Base-by-base conservation (phyloP, 2,329 filamentous ascomycete genomes). In the Geoglossum cookeanum region DNA sequence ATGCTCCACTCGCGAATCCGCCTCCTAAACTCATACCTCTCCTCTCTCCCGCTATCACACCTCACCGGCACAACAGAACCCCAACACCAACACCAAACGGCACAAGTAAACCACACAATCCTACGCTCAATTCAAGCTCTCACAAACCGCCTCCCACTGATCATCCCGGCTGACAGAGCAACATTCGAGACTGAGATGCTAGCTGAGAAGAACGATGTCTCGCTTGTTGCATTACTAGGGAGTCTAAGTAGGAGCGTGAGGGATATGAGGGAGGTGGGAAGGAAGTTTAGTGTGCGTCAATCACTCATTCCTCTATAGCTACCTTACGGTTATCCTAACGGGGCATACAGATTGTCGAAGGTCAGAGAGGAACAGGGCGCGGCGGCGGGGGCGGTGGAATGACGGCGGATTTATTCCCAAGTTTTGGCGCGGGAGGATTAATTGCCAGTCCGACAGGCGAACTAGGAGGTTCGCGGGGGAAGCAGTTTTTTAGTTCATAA, bases 121-220 rank as follows among this genome's bases (percentile, higher is more conserved):
- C 80, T 98, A 35, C 88, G 92, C 60, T 87, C 87, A 61, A 88
- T 96, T 61, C 86, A 90, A 65, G 85, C 90, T 1, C 82, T 96
- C 45, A 79, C 95, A 60, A 84, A 84, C 55, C 85, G 91, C 55
- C 78, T 96, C 32, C 85, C 85, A 44, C 82, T 97, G 17, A 78
- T 96, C 57, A 81, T 84, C 3, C 88, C 91, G 2, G 76, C 83
- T 1, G 77, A 87, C 63, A 71, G 75, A 30, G 74, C 76, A 48
- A 75, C 79, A 0, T 87, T 91, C 65, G 75, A 81, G 32, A 74
- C 78, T 37, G 85, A 94, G 68, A 78, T 86, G 42, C 74, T 84
- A 42, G 81, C 84, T 56, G 86, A 95, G 70, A 76, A 83, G 60
- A 92, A 94, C 64, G 88, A 97, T 64, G 88, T 95, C 32, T 77